Conservation (phyloP, 768 basidiomycete genomes). For the Sistotremastrum niveocremeum region DNA sequence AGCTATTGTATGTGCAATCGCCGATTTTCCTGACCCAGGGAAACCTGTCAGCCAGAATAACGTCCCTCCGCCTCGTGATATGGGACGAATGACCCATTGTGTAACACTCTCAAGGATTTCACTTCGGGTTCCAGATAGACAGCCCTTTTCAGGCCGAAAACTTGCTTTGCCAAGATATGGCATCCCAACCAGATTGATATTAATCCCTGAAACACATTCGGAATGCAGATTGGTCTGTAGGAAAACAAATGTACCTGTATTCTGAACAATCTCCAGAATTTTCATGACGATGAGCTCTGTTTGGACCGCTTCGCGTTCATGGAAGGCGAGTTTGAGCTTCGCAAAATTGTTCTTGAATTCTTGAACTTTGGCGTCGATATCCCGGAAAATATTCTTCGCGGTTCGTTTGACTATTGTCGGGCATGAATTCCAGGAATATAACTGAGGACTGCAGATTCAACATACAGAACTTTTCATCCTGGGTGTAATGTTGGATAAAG, state of each 20-base stretch:
- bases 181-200: background rate
- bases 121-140: background rate
- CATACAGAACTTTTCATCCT: constrained; percentile 2
- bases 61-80: too few species aligned
- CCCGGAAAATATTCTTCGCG: background rate
- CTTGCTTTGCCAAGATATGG: background rate
- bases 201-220: background rate
- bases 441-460: constrained; percentile 8
- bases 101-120: background rate
- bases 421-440: too few species aligned
- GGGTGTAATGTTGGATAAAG: constrained; percentile 4
- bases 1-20: too few species aligned
- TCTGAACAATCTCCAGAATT: too few species aligned
- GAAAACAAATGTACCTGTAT: too few species aligned
- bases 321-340: too few species aligned
- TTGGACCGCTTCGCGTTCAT: too few species aligned
- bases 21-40: constrained; percentile 15
- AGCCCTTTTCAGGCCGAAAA: background rate
- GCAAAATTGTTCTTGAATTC: background rate
- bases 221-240: too few species aligned
- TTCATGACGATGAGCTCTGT: too few species aligned
- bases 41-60: constrained; percentile 14
- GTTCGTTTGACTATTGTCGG: background rate
- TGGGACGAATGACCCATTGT: too few species aligned
- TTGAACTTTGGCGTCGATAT: background rate